Conservation (phyloP, 139 green algal genomes). For the Chlamydomonas schloesseri region DNA sequence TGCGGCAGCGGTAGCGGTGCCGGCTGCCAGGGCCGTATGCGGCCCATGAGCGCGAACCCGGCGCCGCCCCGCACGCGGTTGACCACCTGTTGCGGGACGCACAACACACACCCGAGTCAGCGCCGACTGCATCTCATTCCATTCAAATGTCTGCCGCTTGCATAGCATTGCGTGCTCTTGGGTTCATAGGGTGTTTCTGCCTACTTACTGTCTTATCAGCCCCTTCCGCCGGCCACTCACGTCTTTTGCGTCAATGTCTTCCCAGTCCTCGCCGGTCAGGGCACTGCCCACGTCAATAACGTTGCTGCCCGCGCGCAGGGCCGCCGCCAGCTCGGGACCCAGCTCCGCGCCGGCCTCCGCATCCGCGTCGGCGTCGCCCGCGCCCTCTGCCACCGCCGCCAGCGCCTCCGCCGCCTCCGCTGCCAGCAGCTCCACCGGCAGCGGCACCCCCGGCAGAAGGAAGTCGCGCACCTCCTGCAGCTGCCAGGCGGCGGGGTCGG, state of each 20-base stretch:
- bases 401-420: not conserved
- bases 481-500: constrained; percentile 3
- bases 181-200: too few relatives aligned
- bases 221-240: too few relatives aligned
- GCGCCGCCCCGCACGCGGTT: constrained; percentile 6
- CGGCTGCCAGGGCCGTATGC: constrained; percentile 15
- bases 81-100: constrained; percentile 29
- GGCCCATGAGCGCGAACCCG: constrained; percentile 34
- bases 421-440: not conserved
- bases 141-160: too few relatives aligned
- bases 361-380: not conserved
- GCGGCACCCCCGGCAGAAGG: constrained; percentile 25
- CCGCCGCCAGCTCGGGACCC: not conserved
- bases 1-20: not conserved
- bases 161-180: too few relatives aligned
- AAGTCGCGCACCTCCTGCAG: not conserved
- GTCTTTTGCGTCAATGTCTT: constrained; percentile 44
- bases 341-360: not conserved
- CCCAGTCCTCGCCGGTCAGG: constrained; percentile 31
- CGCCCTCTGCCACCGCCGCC: not conserved
- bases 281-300: constrained; percentile 39
- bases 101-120: too few relatives aligned
- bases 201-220: too few relatives aligned
- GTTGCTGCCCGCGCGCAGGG: not conserved
- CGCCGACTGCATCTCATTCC: too few relatives aligned